phyloP scores from a whole-genome alignment of 2,329 filamentous ascomycete genomes.

The Colletotrichum ledebouriae region DNA sequence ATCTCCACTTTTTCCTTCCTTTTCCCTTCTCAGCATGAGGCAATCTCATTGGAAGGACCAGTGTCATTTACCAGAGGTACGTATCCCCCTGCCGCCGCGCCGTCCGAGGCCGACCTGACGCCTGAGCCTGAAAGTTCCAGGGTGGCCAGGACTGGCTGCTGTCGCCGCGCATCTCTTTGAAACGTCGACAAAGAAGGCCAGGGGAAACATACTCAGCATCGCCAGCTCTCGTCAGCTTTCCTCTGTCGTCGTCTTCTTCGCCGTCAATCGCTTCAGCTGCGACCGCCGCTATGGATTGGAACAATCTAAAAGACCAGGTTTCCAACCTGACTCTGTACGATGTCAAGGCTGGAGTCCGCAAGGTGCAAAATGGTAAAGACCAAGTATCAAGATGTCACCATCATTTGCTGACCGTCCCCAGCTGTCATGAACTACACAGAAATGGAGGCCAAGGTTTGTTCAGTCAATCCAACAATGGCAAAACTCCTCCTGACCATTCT shows the following conservation, averaged over 20 bases:
- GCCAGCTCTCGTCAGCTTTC: constrained; percentile 22
- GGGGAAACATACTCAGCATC: constrained; percentile 12
- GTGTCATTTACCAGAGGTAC: constrained; percentile 22
- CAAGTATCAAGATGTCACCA: constrained; percentile 17
- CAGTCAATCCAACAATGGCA: constrained; percentile 18
- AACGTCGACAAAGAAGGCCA: constrained; percentile 41
- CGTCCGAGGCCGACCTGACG: constrained; percentile 36
- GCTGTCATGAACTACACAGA: constrained; percentile 99
- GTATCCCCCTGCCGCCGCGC: constrained; percentile 35
- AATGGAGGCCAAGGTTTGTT: constrained; percentile 79
- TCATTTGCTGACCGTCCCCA: constrained; percentile 58
- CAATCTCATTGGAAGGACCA: constrained; percentile 20
- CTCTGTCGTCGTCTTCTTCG: constrained; percentile 21
- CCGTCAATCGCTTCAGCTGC: constrained; percentile 5
- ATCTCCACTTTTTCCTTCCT: constrained; percentile 20
- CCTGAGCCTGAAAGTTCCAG: constrained; percentile 42
- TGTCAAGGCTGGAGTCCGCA: constrained; percentile 92
- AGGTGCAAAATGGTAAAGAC: constrained; percentile 91
- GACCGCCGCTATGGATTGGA: constrained; percentile 80
- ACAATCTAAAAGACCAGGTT: constrained; percentile 86
- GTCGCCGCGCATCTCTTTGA: constrained; percentile 36
- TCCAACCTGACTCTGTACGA: constrained; percentile 95
- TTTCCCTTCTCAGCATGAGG: background rate
- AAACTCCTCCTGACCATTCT: constrained; percentile 43
- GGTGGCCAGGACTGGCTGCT: constrained; percentile 36